Conservation (phyloP, 352 stramenopile genomes). For the Aphanomyces stellatus region DNA sequence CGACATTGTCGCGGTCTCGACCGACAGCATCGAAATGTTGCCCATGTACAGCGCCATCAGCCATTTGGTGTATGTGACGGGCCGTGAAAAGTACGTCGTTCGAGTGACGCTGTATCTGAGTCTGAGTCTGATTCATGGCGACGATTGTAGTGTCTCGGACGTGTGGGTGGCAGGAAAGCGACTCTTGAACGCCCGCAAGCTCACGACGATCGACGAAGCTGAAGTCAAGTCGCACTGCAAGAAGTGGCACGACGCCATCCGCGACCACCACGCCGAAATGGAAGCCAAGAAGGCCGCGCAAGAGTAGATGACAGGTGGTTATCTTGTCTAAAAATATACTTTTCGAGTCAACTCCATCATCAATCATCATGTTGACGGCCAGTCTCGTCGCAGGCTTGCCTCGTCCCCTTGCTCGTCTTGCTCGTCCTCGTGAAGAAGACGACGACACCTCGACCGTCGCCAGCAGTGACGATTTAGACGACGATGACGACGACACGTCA, state of each 20-base stretch:
- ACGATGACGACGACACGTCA: too few species aligned
- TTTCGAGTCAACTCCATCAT: too few species aligned
- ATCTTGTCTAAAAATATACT: too few species aligned
- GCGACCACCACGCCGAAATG: slow-evolving; percentile 41
- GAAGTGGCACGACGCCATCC: slow-evolving; percentile 51
- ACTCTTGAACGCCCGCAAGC: slow-evolving; percentile 51
- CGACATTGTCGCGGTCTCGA: slow-evolving; percentile 73
- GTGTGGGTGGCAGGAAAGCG: slow-evolving; percentile 85
- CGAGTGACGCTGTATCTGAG: too few species aligned
- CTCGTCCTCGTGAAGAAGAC: too few species aligned
- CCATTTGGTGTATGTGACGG: slow-evolving; percentile 80
- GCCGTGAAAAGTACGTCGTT: slow-evolving; percentile 47
- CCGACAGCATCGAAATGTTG: slow-evolving; percentile 77
- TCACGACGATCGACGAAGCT: slow-evolving; percentile 63
- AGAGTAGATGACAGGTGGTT: too few species aligned
- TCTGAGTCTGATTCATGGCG: slow-evolving; percentile 9
- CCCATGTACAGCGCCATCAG: slow-evolving; percentile 84
- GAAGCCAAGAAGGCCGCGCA: slow-evolving; percentile 21
- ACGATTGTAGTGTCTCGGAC: slow-evolving; percentile 60
- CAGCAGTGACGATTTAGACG: too few species aligned
- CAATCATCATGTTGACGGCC: too few species aligned
- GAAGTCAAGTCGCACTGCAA: slow-evolving; percentile 51
- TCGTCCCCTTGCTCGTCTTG: too few species aligned
- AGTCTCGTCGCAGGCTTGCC: too few species aligned
- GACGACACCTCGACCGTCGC: too few species aligned